These are phyloP conservation scores for Piper longum DNA, from an alignment of 164 flowering plant species.

Conservation along the genomic window DNA sequence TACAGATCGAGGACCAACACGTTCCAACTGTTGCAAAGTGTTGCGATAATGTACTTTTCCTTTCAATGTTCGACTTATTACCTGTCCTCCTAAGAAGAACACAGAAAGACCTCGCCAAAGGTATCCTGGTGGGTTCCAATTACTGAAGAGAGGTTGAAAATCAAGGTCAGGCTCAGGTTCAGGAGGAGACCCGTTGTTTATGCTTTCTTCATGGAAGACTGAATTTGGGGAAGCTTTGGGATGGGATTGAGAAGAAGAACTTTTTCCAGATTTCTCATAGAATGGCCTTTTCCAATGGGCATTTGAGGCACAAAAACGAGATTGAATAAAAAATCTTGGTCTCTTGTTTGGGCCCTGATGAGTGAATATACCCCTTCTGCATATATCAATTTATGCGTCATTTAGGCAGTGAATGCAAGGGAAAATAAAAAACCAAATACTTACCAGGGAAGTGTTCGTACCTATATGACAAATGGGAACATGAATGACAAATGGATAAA, in stretches of 20 bases:
- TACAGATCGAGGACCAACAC: slow-evolving; percentile 80
- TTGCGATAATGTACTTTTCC: slow-evolving; percentile 75
- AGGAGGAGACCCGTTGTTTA: slow-evolving; percentile 19
- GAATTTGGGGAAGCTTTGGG: slow-evolving; percentile 3
- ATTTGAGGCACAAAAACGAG: no score
- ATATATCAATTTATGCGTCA: no score
- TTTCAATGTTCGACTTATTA: slow-evolving; percentile 37
- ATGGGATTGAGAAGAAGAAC: slow-evolving; percentile 13
- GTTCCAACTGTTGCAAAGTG: slow-evolving; percentile 81
- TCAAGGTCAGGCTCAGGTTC: slow-evolving; percentile 12
- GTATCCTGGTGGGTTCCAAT: slow-evolving; percentile 71
- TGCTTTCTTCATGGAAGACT: slow-evolving; percentile 24
- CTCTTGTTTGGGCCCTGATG: background rate
- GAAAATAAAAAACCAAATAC: no score
- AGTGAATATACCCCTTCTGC: background rate
- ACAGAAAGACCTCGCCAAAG: slow-evolving; percentile 78
- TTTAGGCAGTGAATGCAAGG: no score
- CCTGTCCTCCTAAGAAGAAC: slow-evolving; percentile 69
- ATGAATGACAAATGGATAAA: no score
- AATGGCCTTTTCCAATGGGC: background rate
- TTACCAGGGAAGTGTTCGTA: no score
- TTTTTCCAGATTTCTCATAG: background rate
- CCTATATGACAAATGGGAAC: no score
- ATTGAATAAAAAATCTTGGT: background rate
- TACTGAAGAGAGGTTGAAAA: slow-evolving; percentile 14